Evolutionary conservation across 2,329 filamentous ascomycete species (phyloP).

Genomic region (Alternaria brassicae): DNA sequence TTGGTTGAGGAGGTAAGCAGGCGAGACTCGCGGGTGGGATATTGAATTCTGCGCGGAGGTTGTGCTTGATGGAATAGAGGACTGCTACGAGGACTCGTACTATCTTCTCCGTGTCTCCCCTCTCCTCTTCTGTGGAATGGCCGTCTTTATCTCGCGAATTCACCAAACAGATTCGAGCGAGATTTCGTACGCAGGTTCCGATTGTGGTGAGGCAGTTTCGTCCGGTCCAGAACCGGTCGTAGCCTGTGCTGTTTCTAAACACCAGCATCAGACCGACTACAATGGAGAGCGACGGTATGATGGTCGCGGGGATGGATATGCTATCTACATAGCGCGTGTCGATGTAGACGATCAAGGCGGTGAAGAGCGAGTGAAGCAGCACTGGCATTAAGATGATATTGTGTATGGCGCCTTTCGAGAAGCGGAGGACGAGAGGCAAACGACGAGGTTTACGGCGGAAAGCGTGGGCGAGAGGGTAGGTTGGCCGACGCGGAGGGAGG

Average conservation of each 20-base stretch:
- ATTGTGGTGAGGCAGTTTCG: slow-evolving; percentile 64
- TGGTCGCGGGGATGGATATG: slow-evolving; percentile 64
- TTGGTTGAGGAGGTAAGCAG: slow-evolving; percentile 23
- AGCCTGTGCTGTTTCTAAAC: slow-evolving; percentile 69
- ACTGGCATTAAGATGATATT: slow-evolving; percentile 64
- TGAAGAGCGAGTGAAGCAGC: slow-evolving; percentile 64
- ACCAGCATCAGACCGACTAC: slow-evolving; percentile 73
- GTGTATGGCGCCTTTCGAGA: slow-evolving; percentile 70
- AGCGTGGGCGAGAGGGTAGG: slow-evolving; percentile 56
- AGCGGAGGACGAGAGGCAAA: slow-evolving; percentile 69
- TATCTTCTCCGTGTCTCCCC: slow-evolving; percentile 64
- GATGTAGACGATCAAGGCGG: slow-evolving; percentile 65
- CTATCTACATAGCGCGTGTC: slow-evolving; percentile 59
- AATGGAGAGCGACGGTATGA: slow-evolving; percentile 69
- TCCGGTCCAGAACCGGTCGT: slow-evolving; percentile 70
- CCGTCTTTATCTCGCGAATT: slow-evolving; percentile 48
- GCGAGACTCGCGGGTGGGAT: slow-evolving; percentile 50
- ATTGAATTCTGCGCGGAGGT: slow-evolving; percentile 67
- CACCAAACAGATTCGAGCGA: slow-evolving; percentile 64
- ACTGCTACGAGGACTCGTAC: slow-evolving; percentile 67
- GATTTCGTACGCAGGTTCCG: slow-evolving; percentile 65
- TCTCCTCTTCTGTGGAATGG: slow-evolving; percentile 50
- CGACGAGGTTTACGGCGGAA: slow-evolving; percentile 59
- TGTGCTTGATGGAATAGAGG: slow-evolving; percentile 69
- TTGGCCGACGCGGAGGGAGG: slow-evolving; percentile 43